A percentile compares a stretch with the other conserved stretches of the same genome.
Conservation (phyloP, 176 grass and related monocot genomes). For the Raddia distichophylla region DNA sequence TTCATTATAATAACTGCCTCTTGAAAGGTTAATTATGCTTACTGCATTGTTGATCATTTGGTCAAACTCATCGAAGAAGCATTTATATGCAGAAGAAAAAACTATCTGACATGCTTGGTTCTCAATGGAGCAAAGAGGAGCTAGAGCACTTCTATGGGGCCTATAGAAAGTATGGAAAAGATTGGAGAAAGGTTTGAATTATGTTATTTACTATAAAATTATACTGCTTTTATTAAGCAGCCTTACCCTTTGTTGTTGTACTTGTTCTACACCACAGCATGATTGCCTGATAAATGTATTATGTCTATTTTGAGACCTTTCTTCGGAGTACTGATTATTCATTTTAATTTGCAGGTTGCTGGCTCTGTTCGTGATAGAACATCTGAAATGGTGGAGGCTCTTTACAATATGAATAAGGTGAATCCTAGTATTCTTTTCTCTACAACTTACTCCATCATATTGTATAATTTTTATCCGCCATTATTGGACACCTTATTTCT, state of each 20-base stretch:
- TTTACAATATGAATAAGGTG: slow-evolving; percentile 99
- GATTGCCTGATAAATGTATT: neutral
- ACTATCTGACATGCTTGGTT: slow-evolving; percentile 85
- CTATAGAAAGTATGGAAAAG: slow-evolving; percentile 94
- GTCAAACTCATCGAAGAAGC: slow-evolving; percentile 19
- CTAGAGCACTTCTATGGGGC: slow-evolving; percentile 89
- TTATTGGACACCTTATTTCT: neutral
- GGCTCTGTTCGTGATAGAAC: slow-evolving; percentile 74
- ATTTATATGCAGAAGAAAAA: slow-evolving; percentile 82
- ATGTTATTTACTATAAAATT: slow-evolving; percentile 19
- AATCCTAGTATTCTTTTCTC: slow-evolving; percentile 31
- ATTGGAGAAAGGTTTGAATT: slow-evolving; percentile 89
- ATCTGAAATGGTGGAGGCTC: slow-evolving; percentile 89
- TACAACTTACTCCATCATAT: neutral
- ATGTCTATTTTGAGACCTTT: slow-evolving; percentile 26
- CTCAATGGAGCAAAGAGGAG: slow-evolving; percentile 97
- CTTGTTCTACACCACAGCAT: slow-evolving; percentile 11
- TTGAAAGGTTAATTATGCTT: neutral
- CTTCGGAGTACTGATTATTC: slow-evolving; percentile 22
- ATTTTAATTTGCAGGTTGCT: slow-evolving; percentile 68
- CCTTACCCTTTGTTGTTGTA: neutral
- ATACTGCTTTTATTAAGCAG: slow-evolving; percentile 6
- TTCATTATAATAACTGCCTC: neutral
- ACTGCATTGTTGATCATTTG: neutral
- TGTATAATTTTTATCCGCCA: neutral